Percentiles rank a stretch among this genome's conserved stretches.
Conservation (phyloP, 208 protist species). For the Balamuthia mandrillaris region DNA sequence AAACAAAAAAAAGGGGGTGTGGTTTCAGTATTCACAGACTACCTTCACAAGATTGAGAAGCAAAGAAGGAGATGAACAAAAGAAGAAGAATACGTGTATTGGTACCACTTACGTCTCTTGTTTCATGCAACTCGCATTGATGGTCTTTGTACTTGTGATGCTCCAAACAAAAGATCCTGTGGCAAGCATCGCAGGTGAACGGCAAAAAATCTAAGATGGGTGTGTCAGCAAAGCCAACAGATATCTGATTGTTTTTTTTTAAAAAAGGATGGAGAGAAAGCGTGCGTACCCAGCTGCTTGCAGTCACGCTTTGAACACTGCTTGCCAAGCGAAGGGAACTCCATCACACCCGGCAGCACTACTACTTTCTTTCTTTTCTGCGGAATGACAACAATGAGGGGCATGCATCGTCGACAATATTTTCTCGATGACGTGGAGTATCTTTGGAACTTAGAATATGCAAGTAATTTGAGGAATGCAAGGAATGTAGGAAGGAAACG, state of each 20-base stretch:
- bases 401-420: no score
- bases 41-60: no score
- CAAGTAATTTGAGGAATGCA: no score
- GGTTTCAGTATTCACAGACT: no score
- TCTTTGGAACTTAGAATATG: no score
- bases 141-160: slow-evolving; percentile 17
- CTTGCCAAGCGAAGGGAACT: not conserved
- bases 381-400: no score
- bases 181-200: not conserved
- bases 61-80: not conserved
- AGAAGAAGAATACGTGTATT: no score
- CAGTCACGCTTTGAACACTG: not conserved
- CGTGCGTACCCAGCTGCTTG: not conserved
- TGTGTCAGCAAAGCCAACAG: not conserved
- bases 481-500: no score
- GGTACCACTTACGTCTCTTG: not conserved
- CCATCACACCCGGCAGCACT: no score
- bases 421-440: no score
- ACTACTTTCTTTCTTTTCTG: no score
- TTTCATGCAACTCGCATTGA: not conserved
- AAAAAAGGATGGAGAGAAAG: not conserved
- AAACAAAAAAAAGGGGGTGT: no score
- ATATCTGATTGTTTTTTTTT: not conserved
- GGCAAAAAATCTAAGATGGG: not conserved
- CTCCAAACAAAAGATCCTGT: not conserved